Base-by-base conservation (phyloP, 805 yeast genomes). In the Sugiyamaella boreocaroliniensis region DNA sequence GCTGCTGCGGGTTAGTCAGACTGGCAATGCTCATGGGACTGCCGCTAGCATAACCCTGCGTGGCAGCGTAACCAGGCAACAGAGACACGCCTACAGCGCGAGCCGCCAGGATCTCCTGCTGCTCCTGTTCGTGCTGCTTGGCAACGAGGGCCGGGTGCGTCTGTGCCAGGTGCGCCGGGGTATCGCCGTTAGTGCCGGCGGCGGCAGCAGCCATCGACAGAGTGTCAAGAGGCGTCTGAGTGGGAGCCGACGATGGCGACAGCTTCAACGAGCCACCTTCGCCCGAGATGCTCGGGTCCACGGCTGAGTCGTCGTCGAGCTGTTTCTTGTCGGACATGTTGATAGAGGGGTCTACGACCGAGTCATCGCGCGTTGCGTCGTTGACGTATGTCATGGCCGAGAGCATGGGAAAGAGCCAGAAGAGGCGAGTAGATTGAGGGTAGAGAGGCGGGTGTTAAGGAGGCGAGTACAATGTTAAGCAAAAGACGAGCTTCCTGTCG, bases 1-100 rank as follows among this genome's bases (percentile, higher is more conserved):
- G 49, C 14, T 49, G 37, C 14, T 43, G 42, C 14, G 54, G 64
- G 49, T 57, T 61, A 48, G 63, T 58, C 43, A 57, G 61, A 49
- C 55, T 61, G 34, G 58, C 58, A 40, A 56, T 65, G 53, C 56
- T 55, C 68, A 60, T 61, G 22, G 61, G 68, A 42, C 58, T 53
- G 16, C 50, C 29, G 9, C 19, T 20, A 15, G 45, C 43, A 29
- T 29, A 37, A 6, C 6, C 26, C 20, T 15, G 44, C 26, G 47
- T 15, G n/a, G 46, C 34, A 43, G 46, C 32, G 12, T 19, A 44
- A 6, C 32, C 19, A 18, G 41, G 20, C 48, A 49, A 29, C 43
- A 42, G 43, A 15, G 29, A 29, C n/a, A 40, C 20, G n/a, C 40
- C 14, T 1, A 19, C 47, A 14, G 29, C 19, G 12, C 34, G 40